Evolutionary conservation across 208 protist species (phyloP).

Genomic region (Acanthamoeba divionensis): DNA sequence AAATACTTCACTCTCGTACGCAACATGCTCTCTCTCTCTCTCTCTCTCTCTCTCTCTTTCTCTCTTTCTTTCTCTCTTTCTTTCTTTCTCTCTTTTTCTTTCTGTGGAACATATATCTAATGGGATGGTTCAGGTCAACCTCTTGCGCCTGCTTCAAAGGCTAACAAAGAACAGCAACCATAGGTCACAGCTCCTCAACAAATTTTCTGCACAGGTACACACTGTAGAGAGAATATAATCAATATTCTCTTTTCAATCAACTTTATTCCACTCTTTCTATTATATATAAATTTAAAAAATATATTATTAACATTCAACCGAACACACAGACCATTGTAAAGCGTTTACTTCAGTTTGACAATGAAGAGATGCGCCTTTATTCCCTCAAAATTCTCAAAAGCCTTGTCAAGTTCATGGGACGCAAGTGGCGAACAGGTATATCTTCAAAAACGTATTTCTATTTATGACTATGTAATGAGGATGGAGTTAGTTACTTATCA

Average conservation of each 20-base stretch:
- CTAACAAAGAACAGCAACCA: slow-evolving; percentile 28
- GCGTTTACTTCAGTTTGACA: neutral
- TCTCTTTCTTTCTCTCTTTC: no score
- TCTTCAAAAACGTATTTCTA: neutral
- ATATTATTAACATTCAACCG: no score
- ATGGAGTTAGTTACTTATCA: neutral
- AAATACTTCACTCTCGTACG: slow-evolving; percentile 48
- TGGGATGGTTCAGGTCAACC: no score
- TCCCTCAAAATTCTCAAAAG: slow-evolving; percentile 16
- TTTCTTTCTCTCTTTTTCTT: no score
- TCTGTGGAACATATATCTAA: no score
- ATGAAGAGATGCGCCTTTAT: slow-evolving; percentile 15
- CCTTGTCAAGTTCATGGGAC: slow-evolving; percentile 25
- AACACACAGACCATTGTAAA: neutral
- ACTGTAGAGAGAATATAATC: neutral
- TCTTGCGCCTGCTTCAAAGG: slow-evolving; percentile 38
- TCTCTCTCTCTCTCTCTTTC: no score
- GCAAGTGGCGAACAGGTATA: slow-evolving; percentile 43
- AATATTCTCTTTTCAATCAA: neutral
- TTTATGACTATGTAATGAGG: neutral
- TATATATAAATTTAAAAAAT: no score
- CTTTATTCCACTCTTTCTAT: neutral
- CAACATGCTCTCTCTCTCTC: no score
- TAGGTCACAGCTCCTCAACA: neutral
- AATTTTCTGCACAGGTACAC: neutral